phyloP scores from a whole-genome alignment of 345 rosid species.

The Ceriops decandra region DNA sequence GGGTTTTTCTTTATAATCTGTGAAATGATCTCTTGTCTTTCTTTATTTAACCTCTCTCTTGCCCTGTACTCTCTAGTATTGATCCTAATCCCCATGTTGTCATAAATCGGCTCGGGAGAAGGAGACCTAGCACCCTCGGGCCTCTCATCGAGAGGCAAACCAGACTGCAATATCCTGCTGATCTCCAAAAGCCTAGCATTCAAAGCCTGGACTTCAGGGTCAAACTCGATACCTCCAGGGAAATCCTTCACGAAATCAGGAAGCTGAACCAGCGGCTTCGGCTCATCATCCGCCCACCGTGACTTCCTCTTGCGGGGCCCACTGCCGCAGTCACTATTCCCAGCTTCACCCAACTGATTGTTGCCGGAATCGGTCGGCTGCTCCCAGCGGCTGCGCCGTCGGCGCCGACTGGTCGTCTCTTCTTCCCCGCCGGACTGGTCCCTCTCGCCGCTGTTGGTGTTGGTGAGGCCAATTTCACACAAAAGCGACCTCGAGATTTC shows the following conservation, averaged over 20 bases:
- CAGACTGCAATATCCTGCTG: conserved; percentile 74
- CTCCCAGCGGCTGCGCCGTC: conserved; percentile 87
- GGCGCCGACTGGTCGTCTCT: conserved; percentile 67
- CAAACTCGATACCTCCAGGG: conserved; percentile 89
- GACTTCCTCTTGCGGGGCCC: conserved; percentile 76
- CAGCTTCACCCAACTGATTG: conserved; percentile 20
- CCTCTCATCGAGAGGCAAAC: conserved; percentile 75
- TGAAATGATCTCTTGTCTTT: conserved; percentile 87
- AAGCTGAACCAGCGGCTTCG: conserved; percentile 75
- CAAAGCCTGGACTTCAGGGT: conserved; percentile 83
- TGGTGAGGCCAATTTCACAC: conserved; percentile 61
- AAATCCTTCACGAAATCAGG: conserved; percentile 92
- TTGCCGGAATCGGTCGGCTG: conserved; percentile 38
- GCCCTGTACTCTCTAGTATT: conserved; percentile 88
- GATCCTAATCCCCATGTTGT: conserved; percentile 87
- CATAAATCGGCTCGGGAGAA: conserved; percentile 92
- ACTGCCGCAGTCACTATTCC: conserved; percentile 41
- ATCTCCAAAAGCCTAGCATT: conserved; percentile 82
- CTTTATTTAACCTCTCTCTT: conserved; percentile 77
- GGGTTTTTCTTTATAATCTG: conserved; percentile 90
- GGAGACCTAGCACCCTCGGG: conserved; percentile 95
- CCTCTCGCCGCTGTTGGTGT: conserved; percentile 58
- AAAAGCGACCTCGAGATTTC: conserved; percentile 39
- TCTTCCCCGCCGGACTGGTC: conserved; percentile 85
- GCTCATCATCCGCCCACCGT: conserved; percentile 93